phyloP scores from a whole-genome alignment of 768 basidiomycete genomes.

The Tricholoma bakamatsutake region DNA sequence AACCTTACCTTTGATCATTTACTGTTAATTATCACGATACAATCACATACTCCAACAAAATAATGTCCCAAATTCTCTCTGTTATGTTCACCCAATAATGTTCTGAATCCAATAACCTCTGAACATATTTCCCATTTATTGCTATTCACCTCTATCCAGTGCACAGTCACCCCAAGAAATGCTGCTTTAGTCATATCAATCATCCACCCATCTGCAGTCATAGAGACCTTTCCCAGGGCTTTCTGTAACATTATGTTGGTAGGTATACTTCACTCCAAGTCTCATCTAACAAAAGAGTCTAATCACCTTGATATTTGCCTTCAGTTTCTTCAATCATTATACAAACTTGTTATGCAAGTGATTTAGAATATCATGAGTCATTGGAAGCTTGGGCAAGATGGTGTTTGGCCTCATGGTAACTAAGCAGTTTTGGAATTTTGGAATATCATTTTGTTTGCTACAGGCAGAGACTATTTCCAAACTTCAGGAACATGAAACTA shows the following conservation, averaged over 20 bases:
- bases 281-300: background rate
- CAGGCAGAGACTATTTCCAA: slow-evolving; percentile 1
- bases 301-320: slow-evolving; percentile 6
- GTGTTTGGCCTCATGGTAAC: background rate
- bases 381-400: background rate
- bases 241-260: background rate
- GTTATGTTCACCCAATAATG: background rate
- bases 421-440: slow-evolving; percentile 1
- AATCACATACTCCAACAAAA: background rate
- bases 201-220: slow-evolving; percentile 14
- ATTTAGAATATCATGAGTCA: background rate
- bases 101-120: background rate
- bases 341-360: slow-evolving; percentile 13
- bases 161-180: background rate
- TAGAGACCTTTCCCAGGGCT: slow-evolving; percentile 2
- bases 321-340: slow-evolving; percentile 5
- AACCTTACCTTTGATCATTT: background rate
- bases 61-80: background rate
- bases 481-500: background rate
- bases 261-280: background rate
- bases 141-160: slow-evolving; percentile 18
- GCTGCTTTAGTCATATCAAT: slow-evolving; percentile 3
- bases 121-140: background rate
- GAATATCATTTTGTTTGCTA: slow-evolving; percentile 1
- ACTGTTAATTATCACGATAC: background rate